phyloP scores from a whole-genome alignment of 305 asterid species.

The Fraxinus dipetala region DNA sequence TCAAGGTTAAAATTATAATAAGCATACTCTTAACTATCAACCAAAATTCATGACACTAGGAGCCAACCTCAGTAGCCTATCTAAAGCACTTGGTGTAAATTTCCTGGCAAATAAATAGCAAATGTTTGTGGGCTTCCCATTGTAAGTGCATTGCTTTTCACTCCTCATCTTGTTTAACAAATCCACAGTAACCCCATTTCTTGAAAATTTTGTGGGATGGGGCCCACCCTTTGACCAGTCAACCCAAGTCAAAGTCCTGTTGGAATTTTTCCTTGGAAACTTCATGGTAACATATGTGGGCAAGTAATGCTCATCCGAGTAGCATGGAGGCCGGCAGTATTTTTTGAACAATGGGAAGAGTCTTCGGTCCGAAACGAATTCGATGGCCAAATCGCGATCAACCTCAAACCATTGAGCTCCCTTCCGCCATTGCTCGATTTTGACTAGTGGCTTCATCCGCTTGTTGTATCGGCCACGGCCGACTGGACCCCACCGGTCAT shows the following conservation, averaged over 20 bases:
- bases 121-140: conserved; percentile 46
- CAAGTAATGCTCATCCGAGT: conserved; percentile 76
- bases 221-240: conserved; percentile 87
- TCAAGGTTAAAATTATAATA: neutral
- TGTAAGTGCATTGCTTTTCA: conserved; percentile 44
- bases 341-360: conserved; percentile 37
- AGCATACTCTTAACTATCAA: neutral
- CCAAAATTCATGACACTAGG: conserved; percentile 45
- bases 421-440: conserved; percentile 55
- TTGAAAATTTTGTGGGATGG: conserved; percentile 54
- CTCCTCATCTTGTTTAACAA: conserved; percentile 45
- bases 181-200: conserved; percentile 40
- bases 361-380: conserved; percentile 36
- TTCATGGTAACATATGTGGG: conserved; percentile 55
- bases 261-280: conserved; percentile 37
- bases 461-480: conserved; percentile 69
- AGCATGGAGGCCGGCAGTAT: conserved; percentile 61
- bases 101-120: conserved; percentile 84
- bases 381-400: conserved; percentile 52
- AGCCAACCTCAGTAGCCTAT: conserved; percentile 53
- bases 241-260: conserved; percentile 79
- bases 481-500: conserved; percentile 52
- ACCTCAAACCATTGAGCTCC: conserved; percentile 81
- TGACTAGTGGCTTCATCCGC: conserved; percentile 49
- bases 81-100: conserved; percentile 50